These are phyloP conservation scores for Boletus subluridellus DNA, from an alignment of 1,284 basidiomycete genomes.

Conservation along the genomic window DNA sequence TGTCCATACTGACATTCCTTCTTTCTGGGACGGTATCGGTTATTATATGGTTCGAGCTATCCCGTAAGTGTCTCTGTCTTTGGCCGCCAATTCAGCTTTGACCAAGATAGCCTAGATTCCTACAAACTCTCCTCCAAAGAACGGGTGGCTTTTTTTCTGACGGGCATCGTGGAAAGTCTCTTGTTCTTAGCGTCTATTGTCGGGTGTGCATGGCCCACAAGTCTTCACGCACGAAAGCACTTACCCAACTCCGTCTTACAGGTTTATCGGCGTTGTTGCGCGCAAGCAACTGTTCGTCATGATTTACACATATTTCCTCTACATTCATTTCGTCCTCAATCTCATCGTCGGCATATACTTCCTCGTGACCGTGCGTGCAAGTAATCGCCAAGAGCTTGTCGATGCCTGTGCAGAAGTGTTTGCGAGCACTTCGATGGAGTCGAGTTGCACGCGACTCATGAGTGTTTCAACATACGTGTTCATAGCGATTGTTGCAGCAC, in stretches of 20 bases:
- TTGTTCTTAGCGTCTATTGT: conserved; percentile 51
- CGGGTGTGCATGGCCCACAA: conserved; percentile 43
- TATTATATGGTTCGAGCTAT: conserved; percentile 57
- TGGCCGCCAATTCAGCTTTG: neutral
- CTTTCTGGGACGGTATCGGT: conserved; percentile 49
- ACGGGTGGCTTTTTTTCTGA: conserved; percentile 44
- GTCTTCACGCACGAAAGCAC: neutral
- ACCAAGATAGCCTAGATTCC: conserved; percentile 20
- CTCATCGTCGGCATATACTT: conserved; percentile 52
- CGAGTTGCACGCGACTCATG: conserved; percentile 45
- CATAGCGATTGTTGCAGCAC: conserved; percentile 41
- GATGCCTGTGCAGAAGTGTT: conserved; percentile 48
- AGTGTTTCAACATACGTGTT: conserved; percentile 45
- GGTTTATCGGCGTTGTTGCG: conserved; percentile 56
- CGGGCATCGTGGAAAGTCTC: conserved; percentile 49
- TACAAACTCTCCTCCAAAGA: conserved; percentile 39
- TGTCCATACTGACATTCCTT: conserved; percentile 51
- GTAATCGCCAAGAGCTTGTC: conserved; percentile 41
- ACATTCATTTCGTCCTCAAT: conserved; percentile 57
- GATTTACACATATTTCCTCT: conserved; percentile 55
- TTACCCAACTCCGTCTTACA: conserved; percentile 24
- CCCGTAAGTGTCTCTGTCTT: conserved; percentile 40
- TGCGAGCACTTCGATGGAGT: conserved; percentile 38
- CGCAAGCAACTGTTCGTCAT: conserved; percentile 58
- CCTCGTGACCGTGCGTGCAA: conserved; percentile 47